Percentiles rank a stretch among this genome's conserved stretches.
Evolutionary conservation across 2,329 filamentous ascomycete genomes (phyloP).

Genomic region (Beauveria caledonica): DNA sequence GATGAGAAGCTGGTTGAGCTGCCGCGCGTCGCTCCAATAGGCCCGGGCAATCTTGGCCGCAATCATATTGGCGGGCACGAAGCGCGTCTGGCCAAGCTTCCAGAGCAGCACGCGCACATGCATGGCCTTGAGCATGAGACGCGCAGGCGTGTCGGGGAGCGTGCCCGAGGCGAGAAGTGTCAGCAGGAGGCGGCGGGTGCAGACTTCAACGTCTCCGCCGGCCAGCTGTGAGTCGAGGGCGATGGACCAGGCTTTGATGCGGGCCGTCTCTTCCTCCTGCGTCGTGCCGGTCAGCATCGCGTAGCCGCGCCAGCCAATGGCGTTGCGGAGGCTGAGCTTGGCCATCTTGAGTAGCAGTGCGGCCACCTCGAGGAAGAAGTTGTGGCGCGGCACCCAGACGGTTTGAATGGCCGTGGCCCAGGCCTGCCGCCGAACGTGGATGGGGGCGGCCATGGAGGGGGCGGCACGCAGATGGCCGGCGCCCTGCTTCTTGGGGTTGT

Average conservation of each 20-base stretch:
- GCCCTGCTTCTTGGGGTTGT: constrained; percentile 45
- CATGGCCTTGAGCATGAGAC: constrained; percentile 85
- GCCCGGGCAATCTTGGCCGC: constrained; percentile 66
- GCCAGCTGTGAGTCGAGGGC: constrained; percentile 88
- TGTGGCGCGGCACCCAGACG: constrained; percentile 83
- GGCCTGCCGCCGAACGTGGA: constrained; percentile 76
- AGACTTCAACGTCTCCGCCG: constrained; percentile 83
- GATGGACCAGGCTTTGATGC: constrained; percentile 88
- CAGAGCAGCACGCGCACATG: constrained; percentile 86
- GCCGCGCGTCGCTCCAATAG: constrained; percentile 75
- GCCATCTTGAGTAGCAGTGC: constrained; percentile 72
- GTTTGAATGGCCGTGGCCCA: constrained; percentile 92
- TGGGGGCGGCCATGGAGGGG: constrained; percentile 70
- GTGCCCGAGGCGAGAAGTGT: constrained; percentile 85
- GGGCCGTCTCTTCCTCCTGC: constrained; percentile 75
- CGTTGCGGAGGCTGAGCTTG: constrained; percentile 71
- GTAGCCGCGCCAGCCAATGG: constrained; percentile 70
- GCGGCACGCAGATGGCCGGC: constrained; percentile 40
- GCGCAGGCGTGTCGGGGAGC: constrained; percentile 70
- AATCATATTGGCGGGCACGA: constrained; percentile 56
- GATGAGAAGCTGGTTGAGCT: constrained; percentile 45
- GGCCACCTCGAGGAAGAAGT: constrained; percentile 75
- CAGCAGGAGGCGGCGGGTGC: constrained; percentile 74
- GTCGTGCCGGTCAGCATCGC: constrained; percentile 72
- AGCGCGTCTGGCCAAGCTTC: constrained; percentile 62